phyloP scores from a whole-genome alignment of 495 filamentous ascomycete genomes.

The Hypoxylon lenormandii region DNA sequence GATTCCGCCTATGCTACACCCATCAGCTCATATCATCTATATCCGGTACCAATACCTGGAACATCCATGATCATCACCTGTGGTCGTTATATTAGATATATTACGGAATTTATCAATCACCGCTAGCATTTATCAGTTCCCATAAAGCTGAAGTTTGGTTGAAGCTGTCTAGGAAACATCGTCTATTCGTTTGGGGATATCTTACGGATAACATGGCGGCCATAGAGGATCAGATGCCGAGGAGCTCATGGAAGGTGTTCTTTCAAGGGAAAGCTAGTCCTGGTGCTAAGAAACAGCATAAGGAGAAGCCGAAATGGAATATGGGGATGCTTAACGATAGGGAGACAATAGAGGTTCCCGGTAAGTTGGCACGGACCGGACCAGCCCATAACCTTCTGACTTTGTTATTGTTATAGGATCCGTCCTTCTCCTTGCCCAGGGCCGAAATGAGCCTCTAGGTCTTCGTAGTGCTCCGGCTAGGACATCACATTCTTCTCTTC shows the following conservation, averaged over 20 bases:
- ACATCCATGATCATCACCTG: too few relatives aligned
- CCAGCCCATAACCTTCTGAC: slow-evolving; percentile 9
- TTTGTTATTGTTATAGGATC: slow-evolving; percentile 70
- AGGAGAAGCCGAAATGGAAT: slow-evolving; percentile 66
- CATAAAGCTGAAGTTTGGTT: too few relatives aligned
- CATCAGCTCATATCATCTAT: not conserved
- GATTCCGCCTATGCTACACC: not conserved
- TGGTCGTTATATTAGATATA: too few relatives aligned
- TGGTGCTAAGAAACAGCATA: slow-evolving; percentile 11
- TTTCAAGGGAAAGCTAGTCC: slow-evolving; percentile 27
- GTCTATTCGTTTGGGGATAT: not conserved
- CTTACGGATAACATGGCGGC: slow-evolving; percentile 17
- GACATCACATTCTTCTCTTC: slow-evolving; percentile 81
- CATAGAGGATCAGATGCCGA: slow-evolving; percentile 2
- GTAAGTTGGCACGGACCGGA: slow-evolving; percentile 60
- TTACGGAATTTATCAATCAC: too few relatives aligned
- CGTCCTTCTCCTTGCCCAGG: slow-evolving; percentile 77
- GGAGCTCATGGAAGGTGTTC: slow-evolving; percentile 21
- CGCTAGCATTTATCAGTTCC: too few relatives aligned
- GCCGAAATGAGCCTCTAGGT: slow-evolving; percentile 85
- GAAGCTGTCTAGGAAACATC: not conserved
- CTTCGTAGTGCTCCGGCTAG: slow-evolving; percentile 78
- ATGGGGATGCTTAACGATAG: slow-evolving; percentile 87
- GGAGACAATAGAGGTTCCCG: slow-evolving; percentile 90
- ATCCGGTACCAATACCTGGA: too few relatives aligned